Base-by-base conservation (phyloP, 768 basidiomycete genomes). In the Dacryopinax spathularia region DNA sequence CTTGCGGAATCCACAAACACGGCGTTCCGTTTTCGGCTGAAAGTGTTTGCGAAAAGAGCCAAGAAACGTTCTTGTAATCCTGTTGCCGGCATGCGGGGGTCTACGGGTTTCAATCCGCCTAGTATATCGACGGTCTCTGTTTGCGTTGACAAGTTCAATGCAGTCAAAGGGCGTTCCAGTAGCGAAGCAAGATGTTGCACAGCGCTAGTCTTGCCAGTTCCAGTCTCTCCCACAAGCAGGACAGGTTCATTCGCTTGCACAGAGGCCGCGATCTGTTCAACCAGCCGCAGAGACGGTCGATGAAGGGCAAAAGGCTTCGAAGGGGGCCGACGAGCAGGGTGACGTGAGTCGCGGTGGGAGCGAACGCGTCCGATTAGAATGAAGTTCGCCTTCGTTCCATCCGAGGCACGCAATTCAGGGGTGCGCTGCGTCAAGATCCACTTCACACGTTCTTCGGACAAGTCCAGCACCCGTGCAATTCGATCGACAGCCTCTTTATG, bases 141-240 rank as follows among this genome's bases (percentile, higher is more conserved):
- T 73, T 99, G 96, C 70, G 94, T 91, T 1, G 92, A 96, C 69
- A 98, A 73, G 72, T 99, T 99, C 64, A 99, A 81, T 0, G 93
- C 91, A 62, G 91, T 81, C 34, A 99, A 80, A 0, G 86, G 84
- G 12, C 83, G 82, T 6, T 80, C 81, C 31, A 96, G 80, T n/a
- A 89, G 73, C 1, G 85, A 80, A 12, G 96, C 87, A 33, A 98
- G 79, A 69, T 96, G 85, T 1, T 92, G 89, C 16, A 99, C 83
- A 20, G 85, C 82, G 61, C 93, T 94, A 0, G 96, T 99, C 75
- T 99, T 99, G 15, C 96, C 96, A 0, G 96, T 99, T n/a, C 96
- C 96, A 1, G 96, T 99, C 77, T 99, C 96, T 48, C 96, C 96
- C 0, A 93, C 92, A 27, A 99, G 80, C 7, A 99, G 80, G 3